Conservation (phyloP, 352 stramenopile species). For the Phytopythium delawarense region DNA sequence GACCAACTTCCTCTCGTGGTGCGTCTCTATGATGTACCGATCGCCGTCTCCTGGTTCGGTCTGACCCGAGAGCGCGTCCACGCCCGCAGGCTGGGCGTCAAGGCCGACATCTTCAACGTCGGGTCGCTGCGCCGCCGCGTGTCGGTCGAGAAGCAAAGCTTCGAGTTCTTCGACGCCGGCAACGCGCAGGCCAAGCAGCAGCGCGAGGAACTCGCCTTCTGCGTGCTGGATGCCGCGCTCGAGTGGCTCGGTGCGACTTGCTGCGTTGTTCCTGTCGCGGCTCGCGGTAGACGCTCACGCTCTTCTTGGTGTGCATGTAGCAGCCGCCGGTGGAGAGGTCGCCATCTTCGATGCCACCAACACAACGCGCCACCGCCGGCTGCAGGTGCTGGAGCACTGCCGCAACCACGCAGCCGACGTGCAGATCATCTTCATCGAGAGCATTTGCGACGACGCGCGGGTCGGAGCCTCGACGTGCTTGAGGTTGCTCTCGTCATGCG, state of each 20-base stretch:
- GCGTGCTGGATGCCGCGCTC: constrained; percentile 30
- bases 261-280: neutral
- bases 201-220: constrained; percentile 63
- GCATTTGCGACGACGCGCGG: constrained; percentile 66
- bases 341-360: constrained; percentile 81
- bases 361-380: constrained; percentile 42
- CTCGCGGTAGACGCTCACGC: neutral
- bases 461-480: neutral
- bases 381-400: constrained; percentile 20
- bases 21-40: neutral
- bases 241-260: constrained; percentile 30
- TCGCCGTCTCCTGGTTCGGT: neutral
- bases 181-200: constrained; percentile 59
- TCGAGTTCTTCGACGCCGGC: constrained; percentile 82
- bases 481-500: neutral
- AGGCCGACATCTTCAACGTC: constrained; percentile 88
- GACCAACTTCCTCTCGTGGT: constrained; percentile 45
- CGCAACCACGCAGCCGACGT: constrained; percentile 17
- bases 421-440: constrained; percentile 81
- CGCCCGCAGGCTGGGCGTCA: constrained; percentile 27
- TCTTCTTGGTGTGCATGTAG: neutral
- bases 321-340: constrained; percentile 42
- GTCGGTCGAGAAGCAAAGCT: constrained; percentile 46
- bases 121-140: constrained; percentile 85
- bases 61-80: too few relatives aligned